A percentile compares a stretch with the other conserved stretches of the same genome.
Conservation (phyloP, 192 early-diverging fungal species). For the Rhizoclosmatium globosum region DNA sequence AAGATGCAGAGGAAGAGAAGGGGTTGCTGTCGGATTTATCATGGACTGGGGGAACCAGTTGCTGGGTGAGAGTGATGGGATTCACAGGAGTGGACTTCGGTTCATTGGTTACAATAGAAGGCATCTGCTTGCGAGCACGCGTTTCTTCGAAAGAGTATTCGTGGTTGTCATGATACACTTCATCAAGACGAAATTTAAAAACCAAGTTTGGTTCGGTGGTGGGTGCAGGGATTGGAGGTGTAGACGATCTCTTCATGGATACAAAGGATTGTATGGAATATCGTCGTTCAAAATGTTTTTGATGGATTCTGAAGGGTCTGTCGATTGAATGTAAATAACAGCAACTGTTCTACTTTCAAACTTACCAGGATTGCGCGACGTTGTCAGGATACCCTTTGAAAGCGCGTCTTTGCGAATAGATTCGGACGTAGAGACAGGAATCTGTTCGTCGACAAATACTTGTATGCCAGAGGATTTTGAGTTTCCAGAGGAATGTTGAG, state of each 20-base stretch:
- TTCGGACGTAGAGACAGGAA: neutral
- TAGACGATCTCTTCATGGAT: neutral
- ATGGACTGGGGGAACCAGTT: neutral
- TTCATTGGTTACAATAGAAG: neutral
- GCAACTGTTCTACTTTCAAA: neutral
- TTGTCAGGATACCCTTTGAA: neutral
- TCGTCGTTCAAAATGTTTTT: too few relatives aligned
- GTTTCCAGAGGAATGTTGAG: neutral
- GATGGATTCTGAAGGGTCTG: too few relatives aligned
- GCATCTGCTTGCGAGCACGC: slow-evolving; percentile 18
- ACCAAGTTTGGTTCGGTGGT: neutral
- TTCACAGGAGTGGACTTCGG: neutral
- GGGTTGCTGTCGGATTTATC: neutral
- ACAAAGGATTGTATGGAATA: too few relatives aligned
- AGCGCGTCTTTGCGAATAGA: neutral
- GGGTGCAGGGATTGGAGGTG: neutral
- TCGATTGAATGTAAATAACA: too few relatives aligned
- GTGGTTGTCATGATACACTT: slow-evolving; percentile 14
- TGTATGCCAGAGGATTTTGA: neutral
- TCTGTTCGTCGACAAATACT: slow-evolving; percentile 41
- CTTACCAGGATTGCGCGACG: neutral
- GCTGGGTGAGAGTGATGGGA: neutral
- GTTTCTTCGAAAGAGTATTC: slow-evolving; percentile 53
- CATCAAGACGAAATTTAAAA: neutral
- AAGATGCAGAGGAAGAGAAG: neutral